Evolutionary conservation across 495 filamentous ascomycete genomes (phyloP), one percentile per base, ranked within the genome.

Genomic region (Xylaria grammica): DNA sequence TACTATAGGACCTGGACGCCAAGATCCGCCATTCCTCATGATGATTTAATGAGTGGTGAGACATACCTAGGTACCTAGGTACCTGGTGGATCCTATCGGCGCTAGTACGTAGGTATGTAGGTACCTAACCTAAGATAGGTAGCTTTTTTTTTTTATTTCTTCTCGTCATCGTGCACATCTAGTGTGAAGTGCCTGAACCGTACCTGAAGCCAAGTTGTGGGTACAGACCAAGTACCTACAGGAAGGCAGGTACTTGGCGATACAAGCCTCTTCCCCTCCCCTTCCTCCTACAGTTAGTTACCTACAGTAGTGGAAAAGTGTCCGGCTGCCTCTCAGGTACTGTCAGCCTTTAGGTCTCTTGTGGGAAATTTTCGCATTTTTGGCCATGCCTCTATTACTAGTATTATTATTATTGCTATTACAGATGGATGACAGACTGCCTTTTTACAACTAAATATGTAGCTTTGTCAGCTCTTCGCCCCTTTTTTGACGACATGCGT

Each of bases 131-230:
- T 36, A 36, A 11, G 34, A 11, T 36, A 36, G 11, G 11, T 11
- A 5, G 6, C 11, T 11, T 36, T 15, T n/a, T 5, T 24, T 48
- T 24, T 6, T 48, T 4, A 4, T 5, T 34, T 30, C 17, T 48
- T 32, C 46, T 61, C 29, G 58, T 51, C 29, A 40, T 51, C 58
- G 58, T 61, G 58, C 58, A 60, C 57, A 36, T 50, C 57, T 34
- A 36, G 22, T 13, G 19, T 27, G 44, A 49, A 36, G 40, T 44
- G 54, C 36, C 38, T 44, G 38, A 45, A 20, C 24, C 38, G 32
- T 45, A 24, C 30, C 9, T 22, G 13, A 17, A 42, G 15, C 15
- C 15, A 42, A 17, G 8, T 10, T 10, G 13, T 34, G 26, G 54
- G 19, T 40, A 20, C 54, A 5, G n/a, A n/a, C n/a, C 38, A 34